Base-by-base conservation (phyloP, 441 rosid species). In the Macaranga tanarius region DNA sequence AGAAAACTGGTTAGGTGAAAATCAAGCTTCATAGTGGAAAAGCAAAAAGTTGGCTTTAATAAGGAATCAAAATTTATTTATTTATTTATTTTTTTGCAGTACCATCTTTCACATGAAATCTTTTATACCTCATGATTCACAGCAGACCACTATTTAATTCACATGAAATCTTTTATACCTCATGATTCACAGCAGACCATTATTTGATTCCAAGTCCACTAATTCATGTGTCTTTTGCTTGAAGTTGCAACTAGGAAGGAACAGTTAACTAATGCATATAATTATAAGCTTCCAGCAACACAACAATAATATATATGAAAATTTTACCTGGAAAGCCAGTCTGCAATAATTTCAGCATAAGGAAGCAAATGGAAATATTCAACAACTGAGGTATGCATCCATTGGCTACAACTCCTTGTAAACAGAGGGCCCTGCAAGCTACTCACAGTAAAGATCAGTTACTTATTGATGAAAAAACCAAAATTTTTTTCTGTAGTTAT, bases 281-380 rank as follows among this genome's bases (percentile, higher is more conserved):
- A 59, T 70, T 25, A 31, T 26, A 65, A 65, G 7, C 50, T 45
- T 23, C 54, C 20, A 47, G 34, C 13, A 69, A 22, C 52, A 58
- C 34, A 63, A 56, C 34, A 48, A 60, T 22, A 44, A 11, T 19
- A 2, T 45, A 62, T 25, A 57, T 28, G 16, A 63, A 28, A 64
- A 69, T 48, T 59, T 71, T 69, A 92, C 99, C 95, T 86, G 47
- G 88, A 83, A 76, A 77, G 58, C 93, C 97, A 91, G 45, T 84
- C 87, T 47, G 67, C 77, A 57, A 95, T 57, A 69, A 90, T 76
- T 59, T 57, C 75, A 42, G 88, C 85, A 79, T 77, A 95, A 59
- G 96, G 96, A 76, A 92, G 96, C 84, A 95, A 67, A 79, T 85
- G 93, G 71, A 87, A 89, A 79, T 92, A 86, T 66, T 91, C 93